Evolutionary conservation across 768 basidiomycete genomes (phyloP).

Genomic region (Podaxis sp.): DNA sequence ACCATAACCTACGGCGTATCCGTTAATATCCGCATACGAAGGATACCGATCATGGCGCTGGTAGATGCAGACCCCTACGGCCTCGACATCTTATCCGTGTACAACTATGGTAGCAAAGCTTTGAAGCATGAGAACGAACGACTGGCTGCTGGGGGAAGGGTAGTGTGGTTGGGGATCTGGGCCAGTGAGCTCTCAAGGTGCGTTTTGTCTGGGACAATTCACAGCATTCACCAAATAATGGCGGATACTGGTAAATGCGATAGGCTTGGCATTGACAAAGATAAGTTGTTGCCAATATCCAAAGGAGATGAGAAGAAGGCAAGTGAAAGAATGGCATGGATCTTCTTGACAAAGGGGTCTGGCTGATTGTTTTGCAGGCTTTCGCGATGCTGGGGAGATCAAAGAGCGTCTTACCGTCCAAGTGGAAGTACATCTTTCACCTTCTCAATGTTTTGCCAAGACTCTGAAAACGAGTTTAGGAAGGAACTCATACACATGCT

Average conservation of each 20-base stretch:
- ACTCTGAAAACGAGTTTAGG: conserved; percentile 36
- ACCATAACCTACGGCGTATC: neutral
- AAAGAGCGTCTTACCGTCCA: conserved; percentile 41
- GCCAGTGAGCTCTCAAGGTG: conserved; percentile 68
- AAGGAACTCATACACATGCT: conserved; percentile 82
- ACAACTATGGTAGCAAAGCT: conserved; percentile 73
- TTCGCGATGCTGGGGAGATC: conserved; percentile 55
- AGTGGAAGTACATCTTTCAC: conserved; percentile 59
- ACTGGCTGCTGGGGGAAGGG: conserved; percentile 58
- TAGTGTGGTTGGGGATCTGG: conserved; percentile 82
- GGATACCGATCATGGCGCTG: conserved; percentile 74
- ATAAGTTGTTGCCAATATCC: conserved; percentile 67
- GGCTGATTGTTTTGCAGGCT: conserved; percentile 43
- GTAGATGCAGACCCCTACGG: conserved; percentile 95
- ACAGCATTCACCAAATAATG: neutral
- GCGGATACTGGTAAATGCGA: neutral
- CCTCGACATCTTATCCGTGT: conserved; percentile 87
- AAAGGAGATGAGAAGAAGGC: conserved; percentile 78
- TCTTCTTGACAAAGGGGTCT: neutral
- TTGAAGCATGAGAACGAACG: conserved; percentile 71
- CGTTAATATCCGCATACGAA: conserved; percentile 28
- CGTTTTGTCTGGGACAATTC: conserved; percentile 15
- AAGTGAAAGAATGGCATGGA: conserved; percentile 8
- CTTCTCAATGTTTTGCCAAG: neutral
- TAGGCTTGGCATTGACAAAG: conserved; percentile 61